Base-by-base conservation (phyloP, 495 filamentous ascomycete genomes). In the Neurospora sp. region DNA sequence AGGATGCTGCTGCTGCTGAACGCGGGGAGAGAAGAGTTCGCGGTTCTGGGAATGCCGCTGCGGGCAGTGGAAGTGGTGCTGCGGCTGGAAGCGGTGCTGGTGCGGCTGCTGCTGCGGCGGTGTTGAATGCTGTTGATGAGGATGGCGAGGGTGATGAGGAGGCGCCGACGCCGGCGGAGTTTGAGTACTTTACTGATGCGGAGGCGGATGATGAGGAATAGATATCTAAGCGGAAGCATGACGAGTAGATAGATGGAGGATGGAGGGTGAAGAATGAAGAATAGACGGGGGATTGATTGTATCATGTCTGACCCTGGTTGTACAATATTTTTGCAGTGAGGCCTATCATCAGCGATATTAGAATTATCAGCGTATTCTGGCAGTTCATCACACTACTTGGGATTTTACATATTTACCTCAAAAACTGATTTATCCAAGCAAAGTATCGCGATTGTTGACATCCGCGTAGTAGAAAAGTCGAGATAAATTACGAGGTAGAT, bases 131-230 rank as follows among this genome's bases (percentile, higher is more conserved):
- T 0, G 88, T 94, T 14, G 92, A 96, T 75, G 94, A 97, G 81
- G 94, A 97, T 78, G 90, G 89, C 22, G 93, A 93, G 74, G 93
- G 90, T 14, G 92, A 87, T 14, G 91, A 94, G 77, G 94, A 97
- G 76, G 94, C 95, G 3, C 85, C 89, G 18, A 79, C 91, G 35
- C 95, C 95, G 16, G 84, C 87, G 20, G 92, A 94, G 40, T 98
- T 98, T 81, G 90, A 94, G 20, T 97, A 98, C 78, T 89, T 91
- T 75, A 91, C 90, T 14, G 94, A 96, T 68, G 87, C 87, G 5
- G 91, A 91, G 73, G 89, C 88, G 14, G 88, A 90, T 59, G 86
- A 88, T 6, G 81, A 86, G 69, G 73, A 79, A 70, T 41, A 59
- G 20, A 35, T 14, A 8, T 40, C 31, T 11, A 11, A 5, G 31